Evolutionary conservation across 148 eudicot species (phyloP).

Genomic region (Dysphania ambrosioides): DNA sequence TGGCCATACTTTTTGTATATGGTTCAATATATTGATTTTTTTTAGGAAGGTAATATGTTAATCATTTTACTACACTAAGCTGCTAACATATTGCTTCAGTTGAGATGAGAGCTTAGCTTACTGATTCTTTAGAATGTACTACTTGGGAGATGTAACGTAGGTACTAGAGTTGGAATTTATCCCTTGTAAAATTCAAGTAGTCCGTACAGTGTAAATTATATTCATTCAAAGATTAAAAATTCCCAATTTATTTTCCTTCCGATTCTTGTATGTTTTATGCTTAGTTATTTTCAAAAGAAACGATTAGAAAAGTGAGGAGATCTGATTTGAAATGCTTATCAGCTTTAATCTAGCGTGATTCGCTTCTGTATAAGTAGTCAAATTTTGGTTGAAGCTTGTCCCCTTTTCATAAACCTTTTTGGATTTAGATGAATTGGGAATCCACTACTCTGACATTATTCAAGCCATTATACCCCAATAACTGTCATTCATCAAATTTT

Average conservation of each 20-base stretch:
- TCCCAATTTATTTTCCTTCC: not conserved
- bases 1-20: conserved; percentile 25
- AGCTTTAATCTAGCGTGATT: not conserved
- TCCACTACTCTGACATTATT: conserved; percentile 13
- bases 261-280: not conserved
- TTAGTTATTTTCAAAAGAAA: not conserved
- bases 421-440: conserved; percentile 15
- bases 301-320: not conserved
- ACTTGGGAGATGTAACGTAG: conserved; percentile 17
- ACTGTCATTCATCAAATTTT: not conserved
- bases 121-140: conserved; percentile 30
- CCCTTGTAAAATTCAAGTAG: conserved; percentile 17
- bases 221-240: conserved; percentile 11
- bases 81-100: not conserved
- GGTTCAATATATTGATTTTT: conserved; percentile 18
- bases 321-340: not conserved
- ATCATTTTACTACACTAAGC: conserved; percentile 12
- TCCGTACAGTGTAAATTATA: conserved; percentile 28
- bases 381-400: conserved; percentile 14
- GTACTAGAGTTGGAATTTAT: conserved; percentile 3
- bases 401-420: conserved; percentile 3
- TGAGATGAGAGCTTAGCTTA: conserved; percentile 13
- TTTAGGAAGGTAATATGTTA: conserved; percentile 22
- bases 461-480: not conserved
- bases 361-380: not conserved